Conservation (phyloP, 2,329 filamentous ascomycete species). For the Curvularia sp. region DNA sequence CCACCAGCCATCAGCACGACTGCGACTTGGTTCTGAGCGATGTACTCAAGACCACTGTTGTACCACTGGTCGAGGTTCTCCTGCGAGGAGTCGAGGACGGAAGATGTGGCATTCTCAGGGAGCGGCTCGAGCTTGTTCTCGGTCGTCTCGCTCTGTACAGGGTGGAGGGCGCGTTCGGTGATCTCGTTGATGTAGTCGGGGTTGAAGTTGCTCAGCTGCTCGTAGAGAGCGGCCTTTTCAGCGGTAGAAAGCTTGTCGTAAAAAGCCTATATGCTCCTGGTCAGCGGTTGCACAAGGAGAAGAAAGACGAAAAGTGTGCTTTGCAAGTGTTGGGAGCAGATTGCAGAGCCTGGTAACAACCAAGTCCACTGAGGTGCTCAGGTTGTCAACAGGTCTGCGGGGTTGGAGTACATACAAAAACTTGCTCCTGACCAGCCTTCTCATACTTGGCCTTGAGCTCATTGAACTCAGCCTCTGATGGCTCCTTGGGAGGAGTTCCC, state of each 20-base stretch:
- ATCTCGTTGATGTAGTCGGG: conserved; percentile 88
- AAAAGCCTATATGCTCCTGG: conserved; percentile 59
- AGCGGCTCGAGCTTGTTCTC: conserved; percentile 77
- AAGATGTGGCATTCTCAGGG: conserved; percentile 83
- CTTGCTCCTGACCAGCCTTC: conserved; percentile 78
- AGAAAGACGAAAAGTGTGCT: neutral
- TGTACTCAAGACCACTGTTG: conserved; percentile 68
- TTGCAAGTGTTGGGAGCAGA: neutral
- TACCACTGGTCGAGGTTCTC: conserved; percentile 87
- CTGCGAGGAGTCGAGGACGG: conserved; percentile 85
- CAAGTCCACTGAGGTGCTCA: conserved; percentile 10
- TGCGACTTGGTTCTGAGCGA: conserved; percentile 73
- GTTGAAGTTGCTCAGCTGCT: conserved; percentile 82
- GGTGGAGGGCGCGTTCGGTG: conserved; percentile 80
- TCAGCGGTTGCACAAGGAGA: neutral
- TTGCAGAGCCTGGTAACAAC: conserved; percentile 2
- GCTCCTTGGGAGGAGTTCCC: conserved; percentile 55
- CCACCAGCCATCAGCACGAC: conserved; percentile 98
- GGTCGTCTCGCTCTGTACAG: conserved; percentile 66
- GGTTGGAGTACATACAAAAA: conserved; percentile 61
- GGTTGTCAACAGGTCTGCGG: neutral
- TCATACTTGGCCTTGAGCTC: conserved; percentile 75
- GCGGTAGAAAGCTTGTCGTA: conserved; percentile 77
- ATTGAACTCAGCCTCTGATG: conserved; percentile 70
- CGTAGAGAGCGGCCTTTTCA: conserved; percentile 80